Percentiles rank a stretch among this genome's conserved stretches.
phyloP scores from a whole-genome alignment of 2,329 filamentous ascomycete genomes.

The Fusarium sp. region DNA sequence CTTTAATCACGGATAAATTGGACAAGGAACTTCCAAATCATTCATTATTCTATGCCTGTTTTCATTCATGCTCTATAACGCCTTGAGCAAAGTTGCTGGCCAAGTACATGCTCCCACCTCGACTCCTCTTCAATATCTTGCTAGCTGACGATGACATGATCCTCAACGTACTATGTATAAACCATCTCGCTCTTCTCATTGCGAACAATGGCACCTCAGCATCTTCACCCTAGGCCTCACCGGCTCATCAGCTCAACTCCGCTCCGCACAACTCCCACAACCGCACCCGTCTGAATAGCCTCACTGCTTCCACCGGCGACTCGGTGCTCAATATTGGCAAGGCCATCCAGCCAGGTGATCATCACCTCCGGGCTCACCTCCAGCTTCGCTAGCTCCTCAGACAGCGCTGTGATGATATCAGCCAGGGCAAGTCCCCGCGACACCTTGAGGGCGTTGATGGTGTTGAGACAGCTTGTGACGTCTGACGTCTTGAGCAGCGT shows the following conservation, averaged over 20 bases:
- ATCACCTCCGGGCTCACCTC: conserved; percentile 89
- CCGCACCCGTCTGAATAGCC: conserved; percentile 87
- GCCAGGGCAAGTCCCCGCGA: conserved; percentile 88
- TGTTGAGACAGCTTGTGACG: conserved; percentile 87
- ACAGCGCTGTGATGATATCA: conserved; percentile 88
- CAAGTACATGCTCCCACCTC: not conserved
- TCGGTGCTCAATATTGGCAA: conserved; percentile 93
- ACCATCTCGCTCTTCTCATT: too few species aligned
- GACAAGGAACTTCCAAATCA: not conserved
- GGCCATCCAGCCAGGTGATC: conserved; percentile 89
- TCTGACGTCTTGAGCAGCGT: conserved; percentile 87
- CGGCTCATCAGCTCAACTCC: conserved; percentile 78
- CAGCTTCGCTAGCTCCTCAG: conserved; percentile 82
- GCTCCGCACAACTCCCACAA: conserved; percentile 87
- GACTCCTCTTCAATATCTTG: not conserved
- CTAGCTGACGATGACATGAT: not conserved
- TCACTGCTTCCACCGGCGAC: conserved; percentile 90
- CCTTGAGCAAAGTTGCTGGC: not conserved
- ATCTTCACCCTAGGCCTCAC: conserved; percentile 25
- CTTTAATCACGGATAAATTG: too few species aligned
- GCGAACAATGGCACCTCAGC: not conserved
- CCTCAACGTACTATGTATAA: too few species aligned
- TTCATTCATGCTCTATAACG: conserved; percentile 17
- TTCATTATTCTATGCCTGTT: not conserved
- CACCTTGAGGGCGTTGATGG: conserved; percentile 87